Evolutionary conservation across 75 land plant genomes (phyloP).

Genomic region (Selaginella moellendorffii): DNA sequence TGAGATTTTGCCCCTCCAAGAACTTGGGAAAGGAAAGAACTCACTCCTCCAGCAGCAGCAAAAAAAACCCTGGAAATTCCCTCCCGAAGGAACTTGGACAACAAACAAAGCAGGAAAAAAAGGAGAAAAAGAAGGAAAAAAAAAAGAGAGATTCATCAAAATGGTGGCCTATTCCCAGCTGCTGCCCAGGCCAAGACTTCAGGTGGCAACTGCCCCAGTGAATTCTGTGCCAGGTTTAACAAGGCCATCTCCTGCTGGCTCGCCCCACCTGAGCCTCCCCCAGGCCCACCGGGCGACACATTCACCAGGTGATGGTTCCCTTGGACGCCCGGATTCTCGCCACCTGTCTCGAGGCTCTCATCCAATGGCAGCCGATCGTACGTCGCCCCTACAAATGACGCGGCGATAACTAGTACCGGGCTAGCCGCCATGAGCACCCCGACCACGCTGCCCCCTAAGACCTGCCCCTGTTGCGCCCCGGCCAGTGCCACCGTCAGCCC

Average conservation of each 20-base stretch:
- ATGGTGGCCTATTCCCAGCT: conserved; percentile 27
- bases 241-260: background rate
- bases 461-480: conserved; percentile 34
- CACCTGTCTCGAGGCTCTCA: conserved; percentile 13
- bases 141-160: too few species aligned
- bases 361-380: conserved; percentile 64
- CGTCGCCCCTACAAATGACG: conserved; percentile 62
- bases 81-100: too few species aligned
- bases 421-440: conserved; percentile 54
- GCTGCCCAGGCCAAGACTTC: conserved; percentile 37
- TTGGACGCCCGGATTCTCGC: background rate
- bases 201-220: conserved; percentile 33
- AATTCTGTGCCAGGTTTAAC: conserved; percentile 24
- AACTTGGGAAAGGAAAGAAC: too few species aligned
- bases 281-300: background rate
- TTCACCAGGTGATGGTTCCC: background rate
- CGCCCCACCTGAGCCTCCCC: background rate
- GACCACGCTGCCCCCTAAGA: conserved; percentile 60
- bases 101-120: too few species aligned
- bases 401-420: conserved; percentile 56
- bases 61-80: too few species aligned
- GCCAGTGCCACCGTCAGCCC: conserved; percentile 65
- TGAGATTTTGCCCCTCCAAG: too few species aligned
- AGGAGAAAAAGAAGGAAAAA: too few species aligned
- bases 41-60: too few species aligned